Base-by-base conservation (phyloP, 2,329 filamentous ascomycete species). In the Teratosphaeria nubilosa region DNA sequence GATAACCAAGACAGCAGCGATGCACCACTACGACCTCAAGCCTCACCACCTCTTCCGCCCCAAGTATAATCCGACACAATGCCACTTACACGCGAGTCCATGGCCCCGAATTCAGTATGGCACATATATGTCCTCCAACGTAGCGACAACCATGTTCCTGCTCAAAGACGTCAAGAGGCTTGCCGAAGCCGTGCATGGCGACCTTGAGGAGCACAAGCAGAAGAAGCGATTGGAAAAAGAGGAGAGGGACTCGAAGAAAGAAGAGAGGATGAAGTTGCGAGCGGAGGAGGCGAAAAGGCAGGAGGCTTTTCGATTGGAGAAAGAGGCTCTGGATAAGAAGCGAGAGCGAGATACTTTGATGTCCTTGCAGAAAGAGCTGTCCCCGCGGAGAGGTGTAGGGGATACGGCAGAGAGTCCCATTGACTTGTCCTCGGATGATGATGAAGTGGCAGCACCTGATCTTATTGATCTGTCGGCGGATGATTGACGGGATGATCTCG, bases 1-100 rank as follows among this genome's bases (percentile, higher is more conserved):
- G 56, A 68, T 70, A 31, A 70, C 67, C 34, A 66, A 66, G 58
- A 70, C 66, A 0, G 51, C 63, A 14, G 69, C 69, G 2, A 63
- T 60, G 30, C 61, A 60, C 13, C 45, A 63, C 30, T 69, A 57
- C 57, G 56, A 62, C 6, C 56, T 70, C 4, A 61, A 59, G 9
- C 60, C 66, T 11, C 55, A 66, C 24, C 65, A 68, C 20, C 61
- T 70, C 2, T 56, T 67, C 20, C 65, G 62, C 3, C 53, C 55
- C 7, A 54, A 52, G n/a, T 53, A 60, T 20, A 45, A 13, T 25
- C 51, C 30, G 16, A 50, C 58, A 30, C 20, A 54, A 54, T 9
- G 30, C 14, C n/a, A 22, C 22, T 31, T 25, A 20, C 30, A 24
- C 11, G 41, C n/a, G 20, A 48, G 30, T 1, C 31, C 25, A 16